A percentile compares a stretch with the other conserved stretches of the same genome.
Evolutionary conservation across 169 alveolate species (phyloP).

Genomic region (Plasmodium coatneyi): DNA sequence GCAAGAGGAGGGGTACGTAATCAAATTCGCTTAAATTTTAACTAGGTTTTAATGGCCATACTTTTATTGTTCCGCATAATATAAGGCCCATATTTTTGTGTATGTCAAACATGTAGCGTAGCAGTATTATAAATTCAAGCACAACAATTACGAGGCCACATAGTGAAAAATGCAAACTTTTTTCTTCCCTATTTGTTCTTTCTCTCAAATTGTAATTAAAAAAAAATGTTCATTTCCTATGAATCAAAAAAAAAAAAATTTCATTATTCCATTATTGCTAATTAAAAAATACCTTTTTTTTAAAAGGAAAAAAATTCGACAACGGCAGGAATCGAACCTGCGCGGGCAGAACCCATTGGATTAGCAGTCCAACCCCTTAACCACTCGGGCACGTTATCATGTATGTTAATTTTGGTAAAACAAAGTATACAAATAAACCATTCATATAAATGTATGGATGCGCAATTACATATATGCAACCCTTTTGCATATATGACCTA

Average conservation of each 20-base stretch:
- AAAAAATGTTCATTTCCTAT: not conserved
- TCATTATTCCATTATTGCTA: not conserved
- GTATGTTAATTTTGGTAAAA: not conserved
- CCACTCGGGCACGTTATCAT: conserved; percentile 94
- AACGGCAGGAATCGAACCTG: conserved; percentile 98
- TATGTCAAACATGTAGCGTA: not conserved
- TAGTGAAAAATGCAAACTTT: not conserved
- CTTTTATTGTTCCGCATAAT: not conserved
- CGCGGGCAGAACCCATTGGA: conserved; percentile 98
- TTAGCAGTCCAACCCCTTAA: conserved; percentile 97
- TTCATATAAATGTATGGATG: not conserved
- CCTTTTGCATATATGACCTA: not conserved
- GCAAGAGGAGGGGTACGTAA: not conserved
- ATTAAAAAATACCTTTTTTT: not conserved
- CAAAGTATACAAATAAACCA: not conserved
- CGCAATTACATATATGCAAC: not conserved
- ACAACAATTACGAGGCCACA: not conserved
- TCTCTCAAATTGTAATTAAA: not conserved
- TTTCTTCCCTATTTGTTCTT: not conserved
- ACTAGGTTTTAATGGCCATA: not conserved
- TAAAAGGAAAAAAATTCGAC: conserved; percentile 82
- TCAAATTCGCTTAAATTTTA: not conserved
- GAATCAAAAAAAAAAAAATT: not conserved
- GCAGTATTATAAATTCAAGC: not conserved
- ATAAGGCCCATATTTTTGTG: not conserved